Evolutionary conservation across 2,329 filamentous ascomycete genomes (phyloP).

Genomic region (Aureobasidium sp.): DNA sequence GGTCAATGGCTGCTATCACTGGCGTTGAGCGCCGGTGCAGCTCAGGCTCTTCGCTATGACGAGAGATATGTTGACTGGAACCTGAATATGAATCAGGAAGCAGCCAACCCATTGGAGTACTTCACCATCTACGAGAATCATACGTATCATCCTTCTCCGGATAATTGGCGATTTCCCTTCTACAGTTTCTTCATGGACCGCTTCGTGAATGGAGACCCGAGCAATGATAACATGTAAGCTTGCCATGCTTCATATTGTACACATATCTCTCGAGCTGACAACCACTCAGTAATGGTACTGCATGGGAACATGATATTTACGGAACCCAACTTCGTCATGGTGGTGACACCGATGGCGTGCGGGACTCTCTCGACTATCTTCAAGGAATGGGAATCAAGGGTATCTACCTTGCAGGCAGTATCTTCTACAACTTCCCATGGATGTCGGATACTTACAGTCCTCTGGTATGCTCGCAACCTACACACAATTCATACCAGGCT

Average conservation of each 20-base stretch:
- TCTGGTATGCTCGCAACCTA: conserved; percentile 42
- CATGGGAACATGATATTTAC: conserved; percentile 54
- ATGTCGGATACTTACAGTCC: conserved; percentile 53
- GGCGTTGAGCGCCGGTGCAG: neutral
- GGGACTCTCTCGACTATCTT: conserved; percentile 57
- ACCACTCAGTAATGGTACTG: conserved; percentile 43
- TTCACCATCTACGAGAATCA: conserved; percentile 50
- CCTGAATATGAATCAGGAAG: conserved; percentile 53
- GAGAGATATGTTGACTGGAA: conserved; percentile 49
- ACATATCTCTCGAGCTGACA: neutral
- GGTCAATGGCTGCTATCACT: conserved; percentile 5
- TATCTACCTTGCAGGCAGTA: conserved; percentile 57
- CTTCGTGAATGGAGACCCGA: conserved; percentile 58
- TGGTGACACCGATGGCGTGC: conserved; percentile 52
- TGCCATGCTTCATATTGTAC: neutral
- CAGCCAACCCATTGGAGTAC: conserved; percentile 52
- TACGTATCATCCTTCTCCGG: conserved; percentile 47
- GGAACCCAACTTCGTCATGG: conserved; percentile 57
- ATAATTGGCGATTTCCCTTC: conserved; percentile 59
- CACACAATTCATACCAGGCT: conserved; percentile 41
- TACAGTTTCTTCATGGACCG: conserved; percentile 59
- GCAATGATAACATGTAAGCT: conserved; percentile 50
- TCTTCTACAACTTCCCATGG: conserved; percentile 60
- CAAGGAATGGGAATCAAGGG: conserved; percentile 54
- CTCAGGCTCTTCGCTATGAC: conserved; percentile 34